Conservation (phyloP, 805 yeast genomes). For the Lachancea lanzarotensis region DNA sequence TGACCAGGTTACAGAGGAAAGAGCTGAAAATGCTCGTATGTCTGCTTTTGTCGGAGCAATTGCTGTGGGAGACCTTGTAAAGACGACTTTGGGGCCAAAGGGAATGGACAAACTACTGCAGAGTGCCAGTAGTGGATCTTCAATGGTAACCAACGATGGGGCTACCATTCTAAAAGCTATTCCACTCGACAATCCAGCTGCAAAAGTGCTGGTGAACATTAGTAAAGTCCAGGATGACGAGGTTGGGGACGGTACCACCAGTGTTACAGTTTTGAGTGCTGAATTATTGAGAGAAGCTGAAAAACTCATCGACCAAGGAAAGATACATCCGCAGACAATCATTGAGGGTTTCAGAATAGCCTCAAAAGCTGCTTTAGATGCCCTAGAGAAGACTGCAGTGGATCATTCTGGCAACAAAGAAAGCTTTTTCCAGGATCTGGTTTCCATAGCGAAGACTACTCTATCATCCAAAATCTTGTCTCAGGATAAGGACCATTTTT, state of each 20-base stretch:
- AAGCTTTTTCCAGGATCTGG: conserved; percentile 65
- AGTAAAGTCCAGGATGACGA: conserved; percentile 97
- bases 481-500: conserved; percentile 89
- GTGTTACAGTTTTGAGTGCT: conserved; percentile 86
- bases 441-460: conserved; percentile 88
- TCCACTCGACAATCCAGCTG: conserved; percentile 96
- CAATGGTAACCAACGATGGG: conserved; percentile 93
- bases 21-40: conserved; percentile 96
- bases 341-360: conserved; percentile 94
- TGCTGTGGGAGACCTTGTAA: conserved; percentile 97
- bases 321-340: conserved; percentile 96
- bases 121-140: conserved; percentile 70
- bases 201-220: conserved; percentile 88
- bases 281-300: conserved; percentile 94
- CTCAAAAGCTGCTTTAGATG: conserved; percentile 69
- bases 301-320: conserved; percentile 71
- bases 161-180: conserved; percentile 92
- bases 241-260: conserved; percentile 97
- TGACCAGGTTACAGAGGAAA: conserved; percentile 94
- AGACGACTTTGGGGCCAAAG: conserved; percentile 92
- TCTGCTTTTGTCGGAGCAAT: conserved; percentile 98
- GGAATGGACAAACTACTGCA: conserved; percentile 97
- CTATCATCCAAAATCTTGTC: conserved; percentile 86
- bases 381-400: conserved; percentile 71
- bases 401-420: conserved; percentile 57